Base-by-base conservation (phyloP, 768 basidiomycete species). In the Termitomyces sp. region DNA sequence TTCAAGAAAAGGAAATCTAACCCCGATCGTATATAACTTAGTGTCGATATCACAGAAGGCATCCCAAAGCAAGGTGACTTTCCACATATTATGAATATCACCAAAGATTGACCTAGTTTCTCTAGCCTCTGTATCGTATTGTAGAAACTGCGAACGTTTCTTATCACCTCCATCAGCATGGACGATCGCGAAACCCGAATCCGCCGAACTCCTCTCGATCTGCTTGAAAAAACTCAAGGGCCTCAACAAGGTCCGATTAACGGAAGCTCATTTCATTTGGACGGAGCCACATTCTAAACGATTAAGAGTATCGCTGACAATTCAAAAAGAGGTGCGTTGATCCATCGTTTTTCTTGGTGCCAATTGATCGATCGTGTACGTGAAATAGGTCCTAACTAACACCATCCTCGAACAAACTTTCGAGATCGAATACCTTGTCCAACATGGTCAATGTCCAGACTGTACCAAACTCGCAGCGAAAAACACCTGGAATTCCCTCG, bases 261-360 rank as follows among this genome's bases (percentile, higher is more conserved):
- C 97, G n/a, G 96, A 98, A 64, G 97, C 97, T 2, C 92, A 94
- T 65, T 98, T 98, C 74, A 94, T 98, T 69, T 99, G 97, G 97
- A 99, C 97, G 22, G 97, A 99, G 71, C 97, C 97, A 3, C 96
- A 99, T 76, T 95, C 92, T 42, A 95, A 96, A 70, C 84, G 97
- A 40, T 73, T 98, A 63, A 85, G 94, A 51, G 87, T 99, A 58
- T 96, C 96, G 57, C 77, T 99, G 68, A 97, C 96, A 0, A 95
- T 99, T 63, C 97, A 99, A 78, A 99, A 99, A 79, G 97, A 98
- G 83, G 94, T 94, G 50, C 28, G 86, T 71, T 15, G 22, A 8
- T 22, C 39, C 6, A 18, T 8, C 9, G 7, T 4, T 20, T 48
- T 22, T 44, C 20, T 38, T 8, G 4, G 13, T 50, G 20, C 16